Base-by-base conservation (phyloP, 306 rosid species). In the Aeschynomene evenia region DNA sequence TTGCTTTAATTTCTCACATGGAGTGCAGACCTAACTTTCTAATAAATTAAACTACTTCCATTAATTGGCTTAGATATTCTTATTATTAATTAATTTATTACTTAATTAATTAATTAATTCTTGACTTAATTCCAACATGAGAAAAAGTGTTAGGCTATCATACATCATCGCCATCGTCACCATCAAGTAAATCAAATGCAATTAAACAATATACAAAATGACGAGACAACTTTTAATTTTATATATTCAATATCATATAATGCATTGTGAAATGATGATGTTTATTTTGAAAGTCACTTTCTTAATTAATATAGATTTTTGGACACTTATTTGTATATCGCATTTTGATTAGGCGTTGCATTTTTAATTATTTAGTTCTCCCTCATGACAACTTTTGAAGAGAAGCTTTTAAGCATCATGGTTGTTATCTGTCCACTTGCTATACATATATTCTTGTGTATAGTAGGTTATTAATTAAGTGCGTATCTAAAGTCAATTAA, bases 61-160 rank as follows among this genome's bases (percentile, higher is more conserved):
- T 56, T 56, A 31, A 15, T 29, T 56, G 40, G 23, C 55, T 31
- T 49, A 9, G 12, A 18, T 42, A 42, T 42, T 34, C 5, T 28
- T 28, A 4, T 34, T n/a, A n/a, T n/a, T n/a, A n/a, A n/a, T n/a
- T 34, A 34, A 34, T 34, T 34, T 34, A 7, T 34, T 34, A 6
- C 72, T 70, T 79, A 60, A 37, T 56, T n/a, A n/a, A n/a, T n/a
- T n/a, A n/a, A n/a, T n/a, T 34, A 34, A 34, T 34, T 34, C 8
- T 1, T 34, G 6, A 6, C 72, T 70, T 79, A 60, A 37, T 43
- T 43, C 6, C 0, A 43, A 24, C 6, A 54, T 5, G 34, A 23
- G 18, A 52, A 52, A 39, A 12, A 26, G 37, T 26, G 37, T 55
- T 7, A 24, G 39, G 39, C 3, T 52, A n/a, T 57, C 46, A 4